Evolutionary conservation across 2,329 filamentous ascomycete species (phyloP), one percentile per base, ranked within the genome.

Genomic region (Amylocarpus encephaloides): DNA sequence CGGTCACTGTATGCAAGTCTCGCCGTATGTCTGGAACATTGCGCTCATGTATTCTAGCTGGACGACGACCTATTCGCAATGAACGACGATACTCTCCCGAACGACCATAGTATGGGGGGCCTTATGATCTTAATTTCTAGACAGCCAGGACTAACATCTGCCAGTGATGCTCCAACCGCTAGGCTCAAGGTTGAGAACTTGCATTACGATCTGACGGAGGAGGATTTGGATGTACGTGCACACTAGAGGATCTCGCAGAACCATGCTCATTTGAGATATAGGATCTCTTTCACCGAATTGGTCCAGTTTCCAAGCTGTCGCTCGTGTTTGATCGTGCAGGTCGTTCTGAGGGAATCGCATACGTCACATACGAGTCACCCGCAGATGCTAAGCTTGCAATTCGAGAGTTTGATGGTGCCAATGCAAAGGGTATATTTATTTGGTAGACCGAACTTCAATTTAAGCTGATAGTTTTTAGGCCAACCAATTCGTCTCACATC

Each of bases 141-240:
- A 26, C 30, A 29, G 22, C 43, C 22, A 12, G 16, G 15, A 41
- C 51, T 59, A 46, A 59, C 35, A 41, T 41, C 41, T 59, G 35
- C 58, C 42, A 51, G 80, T 62, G 74, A 78, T 33, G 64, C 71
- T 29, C 70, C 71, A 50, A 82, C 83, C 59, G 75, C 83, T 41
- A 92, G 88, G 69, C 70, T 96, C 58, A 84, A 85, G 58, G 85
- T 95, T 54, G 88, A 94, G 54, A 95, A 95, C 66, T 73, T 96
- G 51, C 91, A 96, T 68, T 96, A 95, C 68, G 91, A 96, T 53
- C 77, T 96, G 55, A 91, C 86, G 11, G 82, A 92, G 67, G 83
- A 85, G 34, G 91, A 95, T 64, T 76, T 95, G 48, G 79, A 86
- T 63, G 89, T 94, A 73, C 47, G 70, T 19, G 41, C 12, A 34